These are phyloP conservation scores for Fragilaria crotonensis DNA, from an alignment of 108 stramenopile species.

Conservation along the genomic window DNA sequence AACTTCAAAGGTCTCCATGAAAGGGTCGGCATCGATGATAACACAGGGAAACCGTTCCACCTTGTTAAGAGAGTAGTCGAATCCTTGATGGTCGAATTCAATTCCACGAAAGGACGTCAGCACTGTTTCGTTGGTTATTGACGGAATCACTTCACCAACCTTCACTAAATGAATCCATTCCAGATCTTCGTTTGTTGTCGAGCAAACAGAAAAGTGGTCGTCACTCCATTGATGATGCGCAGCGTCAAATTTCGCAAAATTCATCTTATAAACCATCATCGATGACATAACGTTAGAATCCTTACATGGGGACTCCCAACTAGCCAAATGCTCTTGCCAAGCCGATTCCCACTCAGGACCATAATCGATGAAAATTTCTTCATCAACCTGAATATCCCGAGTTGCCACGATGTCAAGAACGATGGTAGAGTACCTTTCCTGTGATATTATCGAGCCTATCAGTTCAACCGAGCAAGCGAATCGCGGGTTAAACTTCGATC, in stretches of 20 bases:
- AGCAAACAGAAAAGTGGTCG: constrained; percentile 15
- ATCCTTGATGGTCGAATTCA: neutral
- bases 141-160: neutral
- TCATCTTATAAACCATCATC: constrained; percentile 10
- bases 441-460: too few relatives aligned
- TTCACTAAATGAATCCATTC: neutral
- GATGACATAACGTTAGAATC: constrained; percentile 16
- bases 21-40: neutral
- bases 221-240: constrained; percentile 18
- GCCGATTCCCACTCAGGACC: constrained; percentile 61
- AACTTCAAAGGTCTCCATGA: neutral
- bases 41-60: neutral
- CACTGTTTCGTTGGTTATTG: neutral
- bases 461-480: too few relatives aligned
- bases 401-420: constrained; percentile 26
- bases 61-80: neutral
- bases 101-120: neutral
- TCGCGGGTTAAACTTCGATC: neutral
- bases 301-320: constrained; percentile 19
- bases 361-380: constrained; percentile 70
- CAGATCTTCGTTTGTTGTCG: neutral
- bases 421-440: constrained; percentile 17
- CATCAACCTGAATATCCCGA: constrained; percentile 48
- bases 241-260: constrained; percentile 17
- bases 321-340: constrained; percentile 45